Evolutionary conservation across 176 grass and related monocot species (phyloP).

Genomic region (Thinopyrum elongatum): DNA sequence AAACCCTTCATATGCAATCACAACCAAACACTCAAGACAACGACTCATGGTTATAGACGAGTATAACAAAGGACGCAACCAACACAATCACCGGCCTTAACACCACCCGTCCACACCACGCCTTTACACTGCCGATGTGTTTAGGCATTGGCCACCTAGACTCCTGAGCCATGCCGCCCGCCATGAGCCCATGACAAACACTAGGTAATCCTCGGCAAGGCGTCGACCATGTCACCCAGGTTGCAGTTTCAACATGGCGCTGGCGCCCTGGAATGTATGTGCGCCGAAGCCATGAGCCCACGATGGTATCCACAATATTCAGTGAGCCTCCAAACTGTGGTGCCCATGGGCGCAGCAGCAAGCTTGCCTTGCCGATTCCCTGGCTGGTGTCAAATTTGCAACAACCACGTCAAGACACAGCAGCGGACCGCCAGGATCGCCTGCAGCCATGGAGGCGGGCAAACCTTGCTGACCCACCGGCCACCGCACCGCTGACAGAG

Average conservation of each 20-base stretch:
- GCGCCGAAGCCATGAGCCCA: not conserved
- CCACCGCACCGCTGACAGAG: not conserved
- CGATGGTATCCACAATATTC: not conserved
- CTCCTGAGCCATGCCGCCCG: not conserved
- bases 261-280: not conserved
- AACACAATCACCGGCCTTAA: not conserved
- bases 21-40: not conserved
- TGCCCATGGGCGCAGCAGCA: not conserved
- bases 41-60: not conserved
- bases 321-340: not conserved
- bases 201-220: not conserved
- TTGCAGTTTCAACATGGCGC: not conserved
- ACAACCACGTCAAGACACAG: not conserved
- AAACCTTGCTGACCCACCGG: not conserved
- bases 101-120: not conserved
- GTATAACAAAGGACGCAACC: not conserved
- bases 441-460: not conserved
- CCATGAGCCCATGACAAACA: not conserved
- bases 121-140: not conserved
- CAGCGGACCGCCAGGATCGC: not conserved
- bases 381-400: not conserved
- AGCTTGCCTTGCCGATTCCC: not conserved
- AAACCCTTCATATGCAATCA: not conserved
- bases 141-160: not conserved
- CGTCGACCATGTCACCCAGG: not conserved